phyloP scores from a whole-genome alignment of 2,329 filamentous ascomycete genomes.

The Aspergillus ochraceus region DNA sequence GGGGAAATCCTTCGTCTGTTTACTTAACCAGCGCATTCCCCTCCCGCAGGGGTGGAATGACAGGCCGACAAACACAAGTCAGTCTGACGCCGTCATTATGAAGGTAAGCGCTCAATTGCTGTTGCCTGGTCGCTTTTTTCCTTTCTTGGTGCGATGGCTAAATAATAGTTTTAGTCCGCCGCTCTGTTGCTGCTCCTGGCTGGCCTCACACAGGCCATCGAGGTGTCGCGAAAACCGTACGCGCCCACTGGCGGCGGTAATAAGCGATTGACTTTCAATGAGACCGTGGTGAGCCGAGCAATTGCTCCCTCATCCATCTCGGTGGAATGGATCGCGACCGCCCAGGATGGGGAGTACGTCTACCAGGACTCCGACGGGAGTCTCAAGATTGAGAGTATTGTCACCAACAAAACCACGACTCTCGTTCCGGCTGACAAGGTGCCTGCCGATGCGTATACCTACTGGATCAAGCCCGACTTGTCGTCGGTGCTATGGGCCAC shows the following conservation, averaged over 20 bases:
- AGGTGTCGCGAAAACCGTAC: constrained; percentile 55
- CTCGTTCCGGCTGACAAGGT: constrained; percentile 61
- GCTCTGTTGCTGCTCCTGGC: constrained; percentile 9
- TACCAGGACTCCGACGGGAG: constrained; percentile 52
- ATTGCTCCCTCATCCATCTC: constrained; percentile 51
- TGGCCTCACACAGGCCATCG: constrained; percentile 35
- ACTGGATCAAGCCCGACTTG: constrained; percentile 62
- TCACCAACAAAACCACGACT: constrained; percentile 56
- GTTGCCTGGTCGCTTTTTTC: background rate
- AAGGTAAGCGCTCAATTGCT: background rate
- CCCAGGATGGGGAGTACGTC: constrained; percentile 63
- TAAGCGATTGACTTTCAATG: constrained; percentile 60
- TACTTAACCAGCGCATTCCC: background rate
- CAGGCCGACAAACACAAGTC: background rate
- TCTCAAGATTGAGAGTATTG: constrained; percentile 62
- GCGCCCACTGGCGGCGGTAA: constrained; percentile 58
- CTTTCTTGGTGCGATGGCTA: background rate
- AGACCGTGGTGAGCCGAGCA: constrained; percentile 52
- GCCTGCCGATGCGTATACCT: constrained; percentile 56
- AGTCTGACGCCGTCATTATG: background rate
- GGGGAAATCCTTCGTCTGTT: background rate
- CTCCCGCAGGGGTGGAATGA: background rate
- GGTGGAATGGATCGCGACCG: constrained; percentile 59
- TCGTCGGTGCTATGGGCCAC: constrained; percentile 61
- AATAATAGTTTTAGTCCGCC: background rate